A percentile compares a stretch with the other conserved stretches of the same genome.
These are phyloP conservation scores for Quercus bicolor DNA, from an alignment of 306 rosid genomes.

Conservation along the genomic window DNA sequence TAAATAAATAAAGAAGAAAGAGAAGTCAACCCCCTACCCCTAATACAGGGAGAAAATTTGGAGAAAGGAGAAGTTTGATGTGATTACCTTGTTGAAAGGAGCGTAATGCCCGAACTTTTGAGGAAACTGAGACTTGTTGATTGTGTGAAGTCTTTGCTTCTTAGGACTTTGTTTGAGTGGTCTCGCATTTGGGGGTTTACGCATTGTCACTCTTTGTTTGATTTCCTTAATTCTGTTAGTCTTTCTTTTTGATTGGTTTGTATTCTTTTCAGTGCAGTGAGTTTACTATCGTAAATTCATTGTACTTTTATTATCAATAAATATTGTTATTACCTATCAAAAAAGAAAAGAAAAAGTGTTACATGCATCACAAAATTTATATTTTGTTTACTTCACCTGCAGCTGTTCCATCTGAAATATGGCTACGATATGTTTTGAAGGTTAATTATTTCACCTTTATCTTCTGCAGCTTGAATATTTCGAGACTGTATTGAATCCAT, in stretches of 20 bases:
- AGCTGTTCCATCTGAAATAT: not conserved
- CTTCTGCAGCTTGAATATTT: slow-evolving; percentile 91
- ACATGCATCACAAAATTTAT: not conserved
- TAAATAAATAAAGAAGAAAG: not conserved
- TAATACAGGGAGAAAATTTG: not conserved
- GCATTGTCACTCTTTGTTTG: no score
- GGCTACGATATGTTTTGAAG: not conserved
- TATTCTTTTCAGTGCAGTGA: no score
- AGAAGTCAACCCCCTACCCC: not conserved
- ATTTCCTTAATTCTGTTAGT: no score
- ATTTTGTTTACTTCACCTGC: slow-evolving; percentile 1
- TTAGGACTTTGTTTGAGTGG: no score
- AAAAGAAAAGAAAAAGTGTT: not conserved
- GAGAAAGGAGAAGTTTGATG: not conserved
- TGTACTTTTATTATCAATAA: no score
- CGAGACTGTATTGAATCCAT: slow-evolving; percentile 87
- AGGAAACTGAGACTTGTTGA: no score
- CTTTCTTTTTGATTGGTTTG: no score
- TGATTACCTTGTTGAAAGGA: not conserved
- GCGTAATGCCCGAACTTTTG: no score
- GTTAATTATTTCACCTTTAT: slow-evolving; percentile 28
- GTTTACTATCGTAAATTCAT: no score
- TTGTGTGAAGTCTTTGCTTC: no score
- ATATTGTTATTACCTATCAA: no score
- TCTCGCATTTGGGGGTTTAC: no score